These are phyloP conservation scores for Paramecium pentaurelia DNA, from an alignment of 73 alveolate genomes.

Conservation along the genomic window DNA sequence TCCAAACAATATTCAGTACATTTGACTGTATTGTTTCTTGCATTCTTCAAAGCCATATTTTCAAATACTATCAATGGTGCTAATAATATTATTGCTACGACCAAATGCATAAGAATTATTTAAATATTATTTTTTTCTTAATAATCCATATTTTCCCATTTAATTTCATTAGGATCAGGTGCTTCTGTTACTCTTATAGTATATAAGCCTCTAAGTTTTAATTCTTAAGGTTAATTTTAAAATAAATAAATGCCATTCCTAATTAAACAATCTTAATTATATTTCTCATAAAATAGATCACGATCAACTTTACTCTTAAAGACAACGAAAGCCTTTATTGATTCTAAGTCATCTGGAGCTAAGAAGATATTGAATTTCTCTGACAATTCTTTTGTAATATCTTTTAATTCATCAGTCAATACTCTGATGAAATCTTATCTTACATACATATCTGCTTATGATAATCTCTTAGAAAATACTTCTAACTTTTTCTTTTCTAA, in stretches of 20 bases:
- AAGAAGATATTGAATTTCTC: constrained; percentile 26
- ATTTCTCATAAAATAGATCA: constrained; percentile 8
- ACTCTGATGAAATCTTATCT: constrained; percentile 27
- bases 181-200: constrained; percentile 14
- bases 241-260: background rate
- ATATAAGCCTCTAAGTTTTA: background rate
- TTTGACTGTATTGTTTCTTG: background rate
- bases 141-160: constrained; percentile 46
- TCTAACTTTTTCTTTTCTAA: constrained; percentile 18
- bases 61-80: background rate
- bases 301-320: constrained; percentile 14
- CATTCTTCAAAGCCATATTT: background rate
- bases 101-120: background rate
- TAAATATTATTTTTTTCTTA: background rate
- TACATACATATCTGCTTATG: constrained; percentile 14
- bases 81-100: background rate
- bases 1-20: background rate
- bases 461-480: background rate
- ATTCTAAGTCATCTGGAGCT: constrained; percentile 50
- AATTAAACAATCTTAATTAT: constrained; percentile 11
- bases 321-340: background rate
- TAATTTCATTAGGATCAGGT: constrained; percentile 36
- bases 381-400: background rate
- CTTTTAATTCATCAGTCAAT: background rate
- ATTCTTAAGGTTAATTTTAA: background rate